phyloP scores from a whole-genome alignment of 2,329 filamentous ascomycete species.

The Botrytis paeoniae region DNA sequence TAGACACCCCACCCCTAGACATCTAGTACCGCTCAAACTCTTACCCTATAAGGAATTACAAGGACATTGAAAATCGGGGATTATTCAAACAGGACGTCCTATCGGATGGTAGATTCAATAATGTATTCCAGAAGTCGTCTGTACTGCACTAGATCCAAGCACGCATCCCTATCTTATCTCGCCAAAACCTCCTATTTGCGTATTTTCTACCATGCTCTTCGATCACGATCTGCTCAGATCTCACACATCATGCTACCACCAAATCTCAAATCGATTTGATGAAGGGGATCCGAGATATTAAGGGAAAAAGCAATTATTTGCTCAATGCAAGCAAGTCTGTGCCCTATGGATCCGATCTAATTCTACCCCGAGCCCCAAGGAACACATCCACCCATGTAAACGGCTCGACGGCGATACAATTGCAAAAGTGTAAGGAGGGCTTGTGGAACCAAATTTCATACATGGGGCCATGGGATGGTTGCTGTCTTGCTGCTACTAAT shows the following conservation, averaged over 20 bases:
- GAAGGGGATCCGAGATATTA: not conserved
- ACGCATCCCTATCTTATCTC: not conserved
- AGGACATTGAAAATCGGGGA: not conserved
- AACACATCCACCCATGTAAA: not conserved
- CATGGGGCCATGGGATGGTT: not conserved
- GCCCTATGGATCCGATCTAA: not conserved
- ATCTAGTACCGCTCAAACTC: not conserved
- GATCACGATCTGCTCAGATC: not conserved
- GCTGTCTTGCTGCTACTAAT: not conserved
- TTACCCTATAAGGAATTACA: not conserved
- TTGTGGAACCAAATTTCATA: not conserved
- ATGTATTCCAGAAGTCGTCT: not conserved
- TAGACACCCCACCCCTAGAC: not conserved
- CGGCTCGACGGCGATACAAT: not conserved
- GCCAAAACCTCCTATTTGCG: constrained; percentile 3
- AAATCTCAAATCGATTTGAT: not conserved
- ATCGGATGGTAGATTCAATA: not conserved
- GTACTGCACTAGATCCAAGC: not conserved
- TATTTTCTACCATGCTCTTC: not conserved
- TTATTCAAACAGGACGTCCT: not conserved
- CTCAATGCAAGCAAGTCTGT: constrained; percentile 10
- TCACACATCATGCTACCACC: not conserved
- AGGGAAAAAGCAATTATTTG: constrained; percentile 5
- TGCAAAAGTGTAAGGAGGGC: not conserved
- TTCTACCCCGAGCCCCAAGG: not conserved